Percentiles rank a stretch among this genome's conserved stretches.
Evolutionary conservation across 164 flowering plant genomes (phyloP).

Genomic region (Hamamelis virginiana): DNA sequence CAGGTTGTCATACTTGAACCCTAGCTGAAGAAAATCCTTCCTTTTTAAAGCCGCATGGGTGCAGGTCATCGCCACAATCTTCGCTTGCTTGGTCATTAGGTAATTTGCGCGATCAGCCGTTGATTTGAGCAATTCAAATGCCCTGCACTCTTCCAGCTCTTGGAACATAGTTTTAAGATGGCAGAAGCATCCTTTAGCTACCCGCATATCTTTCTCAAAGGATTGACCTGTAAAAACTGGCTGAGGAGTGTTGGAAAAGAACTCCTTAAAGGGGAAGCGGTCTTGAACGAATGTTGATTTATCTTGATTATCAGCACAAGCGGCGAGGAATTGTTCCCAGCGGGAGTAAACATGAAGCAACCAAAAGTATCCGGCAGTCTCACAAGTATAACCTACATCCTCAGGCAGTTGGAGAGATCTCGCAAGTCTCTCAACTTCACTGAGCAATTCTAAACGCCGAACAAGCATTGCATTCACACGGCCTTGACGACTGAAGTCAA

Average conservation of each 20-base stretch:
- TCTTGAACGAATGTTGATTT: constrained; percentile 77
- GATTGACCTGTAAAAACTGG: constrained; percentile 84
- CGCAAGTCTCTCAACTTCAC: constrained; percentile 95
- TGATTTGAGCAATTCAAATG: constrained; percentile 95
- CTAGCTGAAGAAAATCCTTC: constrained; percentile 90
- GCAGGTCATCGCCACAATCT: constrained; percentile 99
- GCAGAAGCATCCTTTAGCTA: constrained; percentile 89
- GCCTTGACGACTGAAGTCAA: constrained; percentile 97
- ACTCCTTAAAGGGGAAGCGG: constrained; percentile 86
- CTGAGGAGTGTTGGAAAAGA: constrained; percentile 72
- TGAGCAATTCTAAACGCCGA: constrained; percentile 81
- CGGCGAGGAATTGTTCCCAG: constrained; percentile 95
- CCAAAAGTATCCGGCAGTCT: constrained; percentile 99
- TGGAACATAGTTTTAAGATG: constrained; percentile 93
- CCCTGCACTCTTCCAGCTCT: constrained; percentile 97
- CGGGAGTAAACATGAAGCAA: constrained; percentile 94
- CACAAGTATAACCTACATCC: constrained; percentile 97
- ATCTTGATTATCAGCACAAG: constrained; percentile 64
- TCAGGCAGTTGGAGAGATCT: constrained; percentile 89
- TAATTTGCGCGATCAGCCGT: constrained; percentile 97
- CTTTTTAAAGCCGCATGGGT: constrained; percentile 98
- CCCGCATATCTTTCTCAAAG: constrained; percentile 88
- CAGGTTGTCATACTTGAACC: constrained; percentile 95
- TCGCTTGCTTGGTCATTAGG: constrained; percentile 96
- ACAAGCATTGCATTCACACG: constrained; percentile 99